A percentile compares a stretch with the other conserved stretches of the same genome.
phyloP scores from a whole-genome alignment of 164 flowering plant genomes.

The Macadamia tetraphylla region DNA sequence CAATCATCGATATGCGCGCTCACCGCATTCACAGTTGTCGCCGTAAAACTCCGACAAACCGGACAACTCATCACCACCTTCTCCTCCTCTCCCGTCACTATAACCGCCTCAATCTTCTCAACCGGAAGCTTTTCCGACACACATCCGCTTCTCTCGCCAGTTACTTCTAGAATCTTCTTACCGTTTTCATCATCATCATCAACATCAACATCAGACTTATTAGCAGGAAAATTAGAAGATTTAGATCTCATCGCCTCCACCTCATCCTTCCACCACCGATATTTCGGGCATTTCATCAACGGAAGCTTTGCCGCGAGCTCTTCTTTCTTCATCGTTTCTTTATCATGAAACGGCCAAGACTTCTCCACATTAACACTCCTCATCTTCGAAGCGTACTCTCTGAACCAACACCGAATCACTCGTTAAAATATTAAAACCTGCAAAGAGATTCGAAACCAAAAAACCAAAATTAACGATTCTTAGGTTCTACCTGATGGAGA shows the following conservation, averaged over 20 bases:
- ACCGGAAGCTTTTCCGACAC: not conserved
- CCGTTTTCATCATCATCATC: not conserved
- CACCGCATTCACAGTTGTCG: conserved; percentile 33
- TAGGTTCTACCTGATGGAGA: conserved; percentile 49
- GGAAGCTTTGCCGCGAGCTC: conserved; percentile 28
- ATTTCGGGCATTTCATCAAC: conserved; percentile 41
- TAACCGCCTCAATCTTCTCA: not conserved
- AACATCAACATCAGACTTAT: not conserved
- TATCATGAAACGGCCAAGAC: conserved; percentile 50
- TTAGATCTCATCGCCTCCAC: conserved; percentile 14
- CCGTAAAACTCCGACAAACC: conserved; percentile 31
- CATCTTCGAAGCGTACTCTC: conserved; percentile 51
- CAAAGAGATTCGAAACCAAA: not conserved
- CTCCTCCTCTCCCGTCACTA: not conserved
- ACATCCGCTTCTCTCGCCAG: not conserved
- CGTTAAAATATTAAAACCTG: not conserved
- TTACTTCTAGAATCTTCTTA: not conserved
- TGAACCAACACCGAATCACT: conserved; percentile 8
- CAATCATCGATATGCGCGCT: conserved; percentile 34
- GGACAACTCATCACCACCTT: conserved; percentile 35
- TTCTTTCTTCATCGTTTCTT: conserved; percentile 5
- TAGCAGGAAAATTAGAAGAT: too few species aligned
- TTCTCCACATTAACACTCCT: conserved; percentile 41
- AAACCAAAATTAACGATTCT: not conserved
- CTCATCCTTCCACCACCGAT: conserved; percentile 56